Evolutionary conservation across 2,329 filamentous ascomycete genomes (phyloP), one percentile per base, ranked within the genome.

Genomic region (Sporothrix luriei): DNA sequence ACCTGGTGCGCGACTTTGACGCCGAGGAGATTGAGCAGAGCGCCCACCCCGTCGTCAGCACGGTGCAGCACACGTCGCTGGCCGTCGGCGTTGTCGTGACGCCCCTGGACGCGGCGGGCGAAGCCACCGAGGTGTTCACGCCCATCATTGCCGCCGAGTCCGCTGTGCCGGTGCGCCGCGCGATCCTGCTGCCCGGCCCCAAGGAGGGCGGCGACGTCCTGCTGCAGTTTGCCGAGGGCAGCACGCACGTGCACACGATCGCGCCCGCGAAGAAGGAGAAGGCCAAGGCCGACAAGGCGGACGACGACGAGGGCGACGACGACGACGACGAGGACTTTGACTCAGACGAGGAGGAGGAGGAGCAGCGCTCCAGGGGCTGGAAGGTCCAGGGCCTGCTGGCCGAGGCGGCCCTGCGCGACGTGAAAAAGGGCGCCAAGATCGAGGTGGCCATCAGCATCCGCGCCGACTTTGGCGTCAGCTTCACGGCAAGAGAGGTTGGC

Each of bases 1-100:
- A 90, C 71, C 84, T 99, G 73, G 93, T 99, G 79, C 90, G 94
- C 80, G 94, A 97, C 80, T 99, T 97, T 80, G 95, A 99, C 76
- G 86, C 88, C 75, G 90, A 93, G 74, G 94, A 98, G 78, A 96
- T 99, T 75, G 92, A 96, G 79, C 94, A 97, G 85, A 97, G 92
- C 73, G 97, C 93, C 62, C 94, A 99, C 84, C 90, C 95, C 67
- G 92, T 93, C 78, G 93, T 99, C 73, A 97, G 94, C 46, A 94
- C 94, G 19, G 93, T 96, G 67, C 93, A 93, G 76, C 95, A 99
- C 83, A 89, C 97, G 73, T 85, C 88, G 75, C 91, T 94, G 78
- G 91, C 94, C 72, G 91, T 99, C 73, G 95, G 95, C 78, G 91
- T 98, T 68, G 85, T 97, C 73, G 87, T 89, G 75, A 82, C 87